phyloP scores from a whole-genome alignment of 2,329 filamentous ascomycete species.

The Pseudogymnoascus sp. region DNA sequence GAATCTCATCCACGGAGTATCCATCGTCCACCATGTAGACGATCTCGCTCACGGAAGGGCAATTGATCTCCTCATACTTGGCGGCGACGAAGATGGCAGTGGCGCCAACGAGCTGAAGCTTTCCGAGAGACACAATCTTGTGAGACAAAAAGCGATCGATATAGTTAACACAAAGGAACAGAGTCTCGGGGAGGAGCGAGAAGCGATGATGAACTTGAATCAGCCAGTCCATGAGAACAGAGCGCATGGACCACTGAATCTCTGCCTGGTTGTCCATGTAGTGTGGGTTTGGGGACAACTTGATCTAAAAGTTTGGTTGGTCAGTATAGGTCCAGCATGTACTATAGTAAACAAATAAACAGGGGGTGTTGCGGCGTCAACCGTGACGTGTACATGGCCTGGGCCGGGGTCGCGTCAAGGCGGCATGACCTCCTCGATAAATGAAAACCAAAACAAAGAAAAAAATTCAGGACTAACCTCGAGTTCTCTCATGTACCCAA shows the following conservation, averaged over 20 bases:
- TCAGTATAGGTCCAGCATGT: constrained; percentile 21
- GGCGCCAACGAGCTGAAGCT: constrained; percentile 91
- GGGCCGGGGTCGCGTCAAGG: constrained; percentile 9
- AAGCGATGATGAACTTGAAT: constrained; percentile 94
- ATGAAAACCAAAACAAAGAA: constrained; percentile 4
- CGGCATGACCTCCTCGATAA: constrained; percentile 10
- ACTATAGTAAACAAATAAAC: constrained; percentile 16
- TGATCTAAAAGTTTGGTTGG: constrained; percentile 44
- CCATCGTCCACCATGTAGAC: constrained; percentile 97
- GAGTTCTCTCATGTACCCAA: constrained; percentile 79
- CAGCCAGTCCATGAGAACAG: constrained; percentile 95
- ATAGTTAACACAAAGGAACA: constrained; percentile 93
- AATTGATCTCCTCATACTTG: constrained; percentile 99
- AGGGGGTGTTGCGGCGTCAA: constrained; percentile 14
- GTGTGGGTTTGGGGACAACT: constrained; percentile 77
- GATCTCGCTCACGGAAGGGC: constrained; percentile 88
- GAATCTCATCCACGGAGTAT: constrained; percentile 82
- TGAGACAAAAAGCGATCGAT: constrained; percentile 92
- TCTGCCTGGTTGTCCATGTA: constrained; percentile 99
- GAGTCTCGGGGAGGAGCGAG: constrained; percentile 81
- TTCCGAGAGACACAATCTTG: constrained; percentile 91
- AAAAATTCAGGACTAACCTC: constrained; percentile 55
- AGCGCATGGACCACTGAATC: constrained; percentile 98
- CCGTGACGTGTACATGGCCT: constrained; percentile 15
- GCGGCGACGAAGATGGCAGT: constrained; percentile 93